Percentiles rank a stretch among this genome's conserved stretches.
These are phyloP conservation scores for Rosellinia necatrix DNA, from an alignment of 2,329 filamentous ascomycete species.

Conservation along the genomic window DNA sequence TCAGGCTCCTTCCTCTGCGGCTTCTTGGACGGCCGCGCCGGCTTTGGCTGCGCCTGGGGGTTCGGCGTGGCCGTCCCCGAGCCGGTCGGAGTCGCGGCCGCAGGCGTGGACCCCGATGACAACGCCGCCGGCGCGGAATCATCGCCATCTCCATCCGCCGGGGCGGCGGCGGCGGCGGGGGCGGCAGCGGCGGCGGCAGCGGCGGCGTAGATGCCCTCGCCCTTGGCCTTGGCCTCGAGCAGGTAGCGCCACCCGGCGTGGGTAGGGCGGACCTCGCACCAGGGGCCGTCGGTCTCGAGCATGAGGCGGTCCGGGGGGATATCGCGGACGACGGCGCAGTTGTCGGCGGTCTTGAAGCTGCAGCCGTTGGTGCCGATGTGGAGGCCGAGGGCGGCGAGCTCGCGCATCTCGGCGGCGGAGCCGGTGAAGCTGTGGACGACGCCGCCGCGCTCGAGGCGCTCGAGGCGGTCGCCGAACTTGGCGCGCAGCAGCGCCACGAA, in stretches of 20 bases:
- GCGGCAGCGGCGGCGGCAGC: too few species aligned
- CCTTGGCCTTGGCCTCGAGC: slow-evolving; percentile 44
- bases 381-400: slow-evolving; percentile 78
- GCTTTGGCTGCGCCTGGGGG: slow-evolving; percentile 26
- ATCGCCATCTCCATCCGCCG: neutral
- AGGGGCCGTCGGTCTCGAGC: slow-evolving; percentile 96
- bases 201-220: slow-evolving; percentile 19
- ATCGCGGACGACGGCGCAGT: slow-evolving; percentile 79
- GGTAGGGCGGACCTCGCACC: slow-evolving; percentile 90
- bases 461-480: slow-evolving; percentile 61
- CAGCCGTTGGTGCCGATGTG: slow-evolving; percentile 97
- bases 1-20: slow-evolving; percentile 65
- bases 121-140: neutral
- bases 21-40: slow-evolving; percentile 44
- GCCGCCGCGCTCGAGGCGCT: slow-evolving; percentile 72
- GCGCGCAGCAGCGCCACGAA: slow-evolving; percentile 74
- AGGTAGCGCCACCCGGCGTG: slow-evolving; percentile 82
- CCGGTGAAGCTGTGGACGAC: slow-evolving; percentile 97
- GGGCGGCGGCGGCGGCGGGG: too few species aligned
- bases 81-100: slow-evolving; percentile 31
- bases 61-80: slow-evolving; percentile 20
- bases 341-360: slow-evolving; percentile 92
- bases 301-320: slow-evolving; percentile 82
- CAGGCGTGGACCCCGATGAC: slow-evolving; percentile 21
- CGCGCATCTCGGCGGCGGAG: slow-evolving; percentile 79